A percentile compares a stretch with the other conserved stretches of the same genome.
These are phyloP conservation scores for Chaetomium fimeti DNA, from an alignment of 495 filamentous ascomycete species.

Conservation along the genomic window DNA sequence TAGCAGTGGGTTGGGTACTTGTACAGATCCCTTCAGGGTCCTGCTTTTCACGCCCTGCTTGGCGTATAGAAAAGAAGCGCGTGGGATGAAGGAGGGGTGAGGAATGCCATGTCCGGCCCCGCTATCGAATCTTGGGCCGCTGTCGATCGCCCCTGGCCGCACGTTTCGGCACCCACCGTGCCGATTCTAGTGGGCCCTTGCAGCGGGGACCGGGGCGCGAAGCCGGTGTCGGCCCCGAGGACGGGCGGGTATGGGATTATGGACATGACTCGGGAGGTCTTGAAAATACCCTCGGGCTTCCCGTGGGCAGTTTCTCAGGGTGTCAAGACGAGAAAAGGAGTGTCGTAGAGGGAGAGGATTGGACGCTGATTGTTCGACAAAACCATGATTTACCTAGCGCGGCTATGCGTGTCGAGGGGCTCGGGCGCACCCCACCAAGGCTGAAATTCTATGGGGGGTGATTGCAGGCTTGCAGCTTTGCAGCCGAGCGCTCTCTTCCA, in stretches of 20 bases:
- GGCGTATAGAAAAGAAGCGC: too few relatives aligned
- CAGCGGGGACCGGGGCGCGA: not conserved
- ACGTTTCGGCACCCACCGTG: conserved; percentile 15
- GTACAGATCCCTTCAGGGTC: not conserved
- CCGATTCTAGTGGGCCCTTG: not conserved
- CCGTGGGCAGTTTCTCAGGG: too few relatives aligned
- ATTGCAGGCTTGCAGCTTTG: too few relatives aligned
- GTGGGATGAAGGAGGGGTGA: not conserved
- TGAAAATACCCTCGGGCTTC: too few relatives aligned
- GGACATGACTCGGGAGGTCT: not conserved
- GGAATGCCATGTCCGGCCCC: not conserved
- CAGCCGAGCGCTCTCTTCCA: not conserved
- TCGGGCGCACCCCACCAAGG: conserved; percentile 12
- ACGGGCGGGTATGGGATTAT: not conserved
- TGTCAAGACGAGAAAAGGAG: too few relatives aligned
- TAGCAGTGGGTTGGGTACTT: not conserved
- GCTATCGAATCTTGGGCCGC: not conserved
- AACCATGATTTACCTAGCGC: not conserved
- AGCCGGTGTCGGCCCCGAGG: conserved; percentile 13
- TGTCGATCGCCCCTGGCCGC: conserved; percentile 11
- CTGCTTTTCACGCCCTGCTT: not conserved
- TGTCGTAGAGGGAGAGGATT: too few relatives aligned
- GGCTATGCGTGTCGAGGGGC: conserved; percentile 9
- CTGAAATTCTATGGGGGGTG: conserved; percentile 23
- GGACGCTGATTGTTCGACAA: not conserved